A percentile compares a stretch with the other conserved stretches of the same genome.
phyloP scores from a whole-genome alignment of 1,284 basidiomycete genomes.

The Butyriboletus pseudospeciosus region DNA sequence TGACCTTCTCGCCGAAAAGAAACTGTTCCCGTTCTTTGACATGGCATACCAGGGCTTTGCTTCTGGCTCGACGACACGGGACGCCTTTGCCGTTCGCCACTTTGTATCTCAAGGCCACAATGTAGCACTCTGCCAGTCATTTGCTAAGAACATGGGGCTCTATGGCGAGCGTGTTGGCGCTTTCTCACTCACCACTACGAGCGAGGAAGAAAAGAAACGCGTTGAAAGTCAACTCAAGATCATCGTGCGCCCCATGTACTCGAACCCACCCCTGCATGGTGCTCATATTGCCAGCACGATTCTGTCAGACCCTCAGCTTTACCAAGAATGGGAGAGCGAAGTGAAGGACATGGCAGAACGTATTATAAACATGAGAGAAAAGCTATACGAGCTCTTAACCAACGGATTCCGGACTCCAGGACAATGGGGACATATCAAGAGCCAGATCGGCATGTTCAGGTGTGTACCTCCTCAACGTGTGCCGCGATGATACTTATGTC shows the following conservation, averaged over 20 bases:
- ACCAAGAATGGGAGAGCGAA: conserved; percentile 85
- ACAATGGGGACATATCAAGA: conserved; percentile 94
- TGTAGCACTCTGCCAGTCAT: conserved; percentile 85
- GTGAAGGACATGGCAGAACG: conserved; percentile 95
- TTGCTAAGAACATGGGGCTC: conserved; percentile 99
- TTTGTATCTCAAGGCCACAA: conserved; percentile 90
- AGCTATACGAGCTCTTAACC: conserved; percentile 76
- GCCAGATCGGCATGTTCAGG: conserved; percentile 96
- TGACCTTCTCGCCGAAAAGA: conserved; percentile 81
- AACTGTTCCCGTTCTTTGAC: conserved; percentile 90
- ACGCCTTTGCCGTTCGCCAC: conserved; percentile 93
- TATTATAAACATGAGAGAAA: conserved; percentile 94
- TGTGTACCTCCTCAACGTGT: conserved; percentile 27
- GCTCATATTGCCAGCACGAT: conserved; percentile 88
- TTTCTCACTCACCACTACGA: conserved; percentile 79
- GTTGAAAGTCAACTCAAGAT: conserved; percentile 95
- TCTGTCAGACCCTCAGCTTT: conserved; percentile 72
- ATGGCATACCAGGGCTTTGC: conserved; percentile 99
- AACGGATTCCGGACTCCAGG: conserved; percentile 86
- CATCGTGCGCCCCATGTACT: conserved; percentile 96
- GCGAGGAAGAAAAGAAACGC: conserved; percentile 80
- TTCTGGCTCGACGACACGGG: conserved; percentile 81
- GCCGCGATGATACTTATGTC: background rate
- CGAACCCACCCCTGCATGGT: conserved; percentile 95
- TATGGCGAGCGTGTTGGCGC: conserved; percentile 97